Base-by-base conservation (phyloP, 805 yeast genomes). In the Yarrowia sp. region DNA sequence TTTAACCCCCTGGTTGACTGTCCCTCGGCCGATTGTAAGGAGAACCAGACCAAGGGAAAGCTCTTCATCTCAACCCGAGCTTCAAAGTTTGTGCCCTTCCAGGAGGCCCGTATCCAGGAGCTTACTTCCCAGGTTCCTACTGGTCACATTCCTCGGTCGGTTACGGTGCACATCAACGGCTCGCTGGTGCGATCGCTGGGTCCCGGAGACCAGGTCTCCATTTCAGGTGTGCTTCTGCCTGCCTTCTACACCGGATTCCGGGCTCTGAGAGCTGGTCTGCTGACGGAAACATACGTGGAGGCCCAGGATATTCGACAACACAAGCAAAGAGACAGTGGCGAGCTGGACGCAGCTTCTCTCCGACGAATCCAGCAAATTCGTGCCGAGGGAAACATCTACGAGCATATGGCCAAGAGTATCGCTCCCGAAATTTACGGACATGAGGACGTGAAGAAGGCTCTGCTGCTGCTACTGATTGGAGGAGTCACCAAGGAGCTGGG, bases 361-460 rank as follows among this genome's bases (percentile, higher is more conserved):
- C 78, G 74, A 10, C 82, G 83, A 67, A 85, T 95, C 63, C 77
- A 79, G 33, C 77, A 76, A 30, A 78, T 93, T 59, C 80, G 84
- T 51, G 69, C 76, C 1, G 80, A 82, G 41, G 96, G 95, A 26
- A 85, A 87, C 67, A 84, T 88, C 36, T 95, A 95, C 77, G 87
- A 88, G 63, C 82, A 87, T 67, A 79, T 95, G 66, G 90, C 99
- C 11, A 80, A 82, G 70, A 90, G 97, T 0, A 93, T 95, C 75
- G 99, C 99, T 0, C 99, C 99, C 0, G 99, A 95, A 78, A 95
- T 95, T 73, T 95, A 81, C 71, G 99, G 99, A 38, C 96, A 95
- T 73, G 79, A 84, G 41, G 99, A 95, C 75, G 92, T 95, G 66
- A 95, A 95, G 76, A 95, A 95, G 77, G 92, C 97, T 6, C 78